Percentiles rank a stretch among this genome's conserved stretches.
phyloP scores from a whole-genome alignment of 148 eudicot genomes.

The Rhododendron molle region DNA sequence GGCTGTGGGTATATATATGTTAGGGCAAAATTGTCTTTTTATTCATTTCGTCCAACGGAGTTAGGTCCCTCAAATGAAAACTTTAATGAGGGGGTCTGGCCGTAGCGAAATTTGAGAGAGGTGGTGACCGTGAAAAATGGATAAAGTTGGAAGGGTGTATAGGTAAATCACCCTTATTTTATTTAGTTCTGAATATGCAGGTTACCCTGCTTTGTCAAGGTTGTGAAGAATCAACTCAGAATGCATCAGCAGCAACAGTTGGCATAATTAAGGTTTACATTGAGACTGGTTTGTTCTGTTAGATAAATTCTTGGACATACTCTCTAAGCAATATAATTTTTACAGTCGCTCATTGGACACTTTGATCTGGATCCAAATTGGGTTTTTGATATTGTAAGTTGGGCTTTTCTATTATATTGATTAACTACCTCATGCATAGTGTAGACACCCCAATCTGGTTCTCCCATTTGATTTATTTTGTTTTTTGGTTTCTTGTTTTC shows the following conservation, averaged over 20 bases:
- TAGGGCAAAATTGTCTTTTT: too few relatives aligned
- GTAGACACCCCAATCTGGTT: too few relatives aligned
- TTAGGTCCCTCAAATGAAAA: too few relatives aligned
- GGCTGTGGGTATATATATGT: too few relatives aligned
- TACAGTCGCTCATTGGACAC: slow-evolving; percentile 97
- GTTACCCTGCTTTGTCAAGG: slow-evolving; percentile 92
- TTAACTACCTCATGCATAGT: neutral
- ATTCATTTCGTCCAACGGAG: too few relatives aligned
- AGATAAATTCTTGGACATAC: neutral
- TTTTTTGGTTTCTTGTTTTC: too few relatives aligned
- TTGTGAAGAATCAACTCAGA: slow-evolving; percentile 48
- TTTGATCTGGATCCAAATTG: slow-evolving; percentile 97
- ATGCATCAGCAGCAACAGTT: slow-evolving; percentile 67
- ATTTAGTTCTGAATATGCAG: slow-evolving; percentile 33
- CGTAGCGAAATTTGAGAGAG: too few relatives aligned
- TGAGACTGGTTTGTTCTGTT: slow-evolving; percentile 14
- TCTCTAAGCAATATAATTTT: slow-evolving; percentile 10
- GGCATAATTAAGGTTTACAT: slow-evolving; percentile 81
- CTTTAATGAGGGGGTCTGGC: too few relatives aligned
- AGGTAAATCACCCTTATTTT: too few relatives aligned
- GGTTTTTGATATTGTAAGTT: slow-evolving; percentile 95
- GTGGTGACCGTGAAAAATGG: too few relatives aligned
- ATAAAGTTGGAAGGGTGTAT: too few relatives aligned
- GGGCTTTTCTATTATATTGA: neutral
- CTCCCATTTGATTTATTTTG: too few relatives aligned